These are phyloP conservation scores for Colletotrichum tamarilloi DNA, from an alignment of 2,329 filamentous ascomycete genomes.

Conservation along the genomic window DNA sequence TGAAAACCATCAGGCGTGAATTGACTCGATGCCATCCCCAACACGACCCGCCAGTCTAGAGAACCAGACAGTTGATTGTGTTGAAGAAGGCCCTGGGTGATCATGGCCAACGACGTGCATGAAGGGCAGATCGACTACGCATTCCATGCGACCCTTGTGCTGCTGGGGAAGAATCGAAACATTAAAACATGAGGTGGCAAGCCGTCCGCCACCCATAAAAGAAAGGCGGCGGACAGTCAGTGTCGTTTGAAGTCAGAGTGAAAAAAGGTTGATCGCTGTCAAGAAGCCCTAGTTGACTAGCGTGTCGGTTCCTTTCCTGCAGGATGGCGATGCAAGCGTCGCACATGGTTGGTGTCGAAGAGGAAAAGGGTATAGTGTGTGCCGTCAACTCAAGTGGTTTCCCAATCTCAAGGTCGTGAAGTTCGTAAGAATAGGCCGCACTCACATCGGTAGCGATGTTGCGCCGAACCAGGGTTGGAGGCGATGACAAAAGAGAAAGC, in stretches of 20 bases:
- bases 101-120: neutral
- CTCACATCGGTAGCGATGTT: neutral
- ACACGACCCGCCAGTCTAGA: neutral
- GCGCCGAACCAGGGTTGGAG: constrained; percentile 2
- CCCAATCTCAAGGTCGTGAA: constrained; percentile 21
- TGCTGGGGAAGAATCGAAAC: constrained; percentile 32
- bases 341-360: constrained; percentile 25
- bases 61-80: neutral
- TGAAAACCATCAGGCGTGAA: neutral
- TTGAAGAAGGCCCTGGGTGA: neutral
- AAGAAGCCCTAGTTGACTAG: constrained; percentile 27
- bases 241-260: constrained; percentile 5
- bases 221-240: neutral
- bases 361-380: constrained; percentile 26
- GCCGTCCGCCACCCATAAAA: neutral
- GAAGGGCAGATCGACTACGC: constrained; percentile 17
- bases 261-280: constrained; percentile 26
- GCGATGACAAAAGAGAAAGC: constrained; percentile 23
- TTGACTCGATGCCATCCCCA: constrained; percentile 3
- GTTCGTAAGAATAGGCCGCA: constrained; percentile 25
- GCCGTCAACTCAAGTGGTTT: constrained; percentile 19
- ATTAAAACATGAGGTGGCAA: constrained; percentile 19
- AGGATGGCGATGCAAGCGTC: constrained; percentile 31
- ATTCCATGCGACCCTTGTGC: constrained; percentile 23
- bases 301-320: constrained; percentile 32